Base-by-base conservation (phyloP, 768 basidiomycete species). In the Amanita inopinata region DNA sequence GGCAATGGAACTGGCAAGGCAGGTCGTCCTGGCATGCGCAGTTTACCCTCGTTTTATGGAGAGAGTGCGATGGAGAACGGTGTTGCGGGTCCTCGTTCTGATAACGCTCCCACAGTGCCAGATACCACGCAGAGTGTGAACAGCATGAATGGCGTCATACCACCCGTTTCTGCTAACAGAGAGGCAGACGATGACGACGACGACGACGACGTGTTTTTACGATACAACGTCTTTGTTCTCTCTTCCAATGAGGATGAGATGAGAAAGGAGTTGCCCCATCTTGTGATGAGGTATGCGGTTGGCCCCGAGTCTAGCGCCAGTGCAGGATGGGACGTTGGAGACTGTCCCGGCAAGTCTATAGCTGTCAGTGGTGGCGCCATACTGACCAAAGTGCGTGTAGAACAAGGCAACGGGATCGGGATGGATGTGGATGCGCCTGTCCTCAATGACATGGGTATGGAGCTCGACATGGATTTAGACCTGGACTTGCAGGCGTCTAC, bases 201-300 rank as follows among this genome's bases (percentile, higher is more conserved):
- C 3, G 47, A 49, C 3, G 51, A 59, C 8, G 54, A 55, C 22
- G 56, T 51, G 7, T 65, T 78, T 15, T 51, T 80, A 19, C 49
- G 65, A 31, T 89, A 89, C 61, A 83, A 83, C 48, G 85, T 88
- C 38, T 89, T 80, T 51, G 70, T 89, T n/a, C 70, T 89, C 15
- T 71, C 75, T 35, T 78, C 81, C 36, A 60, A 62, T 8, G 65
- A 68, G 23, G 64, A 65, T 1, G 64, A 68, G 49, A 60, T 78
- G 54, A 57, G 61, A 40, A 54, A 51, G 38, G 62, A 61, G 27
- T 56, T 78, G 38, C 67, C 69, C 30, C 70, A 79, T 55, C 63
- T 80, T 39, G 66, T 79, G 57, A 69, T 73, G 58, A 65, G 70
- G 25, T 59, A 69, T 6, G 56, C 55, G 50, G 63, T 63, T 32